A percentile compares a stretch with the other conserved stretches of the same genome.
These are phyloP conservation scores for Fusarium sp. DNA, from an alignment of 2,329 filamentous ascomycete species.

Conservation along the genomic window DNA sequence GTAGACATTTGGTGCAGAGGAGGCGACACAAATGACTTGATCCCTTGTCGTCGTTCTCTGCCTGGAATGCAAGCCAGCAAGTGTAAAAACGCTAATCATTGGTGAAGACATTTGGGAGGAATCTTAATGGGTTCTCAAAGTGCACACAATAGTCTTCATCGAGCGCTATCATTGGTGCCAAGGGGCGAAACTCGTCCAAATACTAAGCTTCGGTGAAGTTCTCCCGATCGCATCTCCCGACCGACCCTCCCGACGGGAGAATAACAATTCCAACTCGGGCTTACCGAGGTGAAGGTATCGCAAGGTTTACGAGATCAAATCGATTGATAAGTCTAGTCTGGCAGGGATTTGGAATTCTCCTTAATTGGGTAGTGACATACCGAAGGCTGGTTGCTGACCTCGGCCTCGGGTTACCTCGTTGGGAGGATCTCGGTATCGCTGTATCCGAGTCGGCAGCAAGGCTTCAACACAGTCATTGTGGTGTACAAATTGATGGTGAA, in stretches of 20 bases:
- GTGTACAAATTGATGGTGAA: not conserved
- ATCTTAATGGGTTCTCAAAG: too few relatives aligned
- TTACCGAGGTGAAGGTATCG: constrained; percentile 2
- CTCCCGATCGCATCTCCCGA: not conserved
- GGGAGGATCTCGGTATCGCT: constrained; percentile 10
- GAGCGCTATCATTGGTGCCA: too few relatives aligned
- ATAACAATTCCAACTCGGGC: not conserved
- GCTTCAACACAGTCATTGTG: not conserved
- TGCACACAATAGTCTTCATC: too few relatives aligned
- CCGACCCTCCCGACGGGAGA: not conserved
- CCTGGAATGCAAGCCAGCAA: too few relatives aligned
- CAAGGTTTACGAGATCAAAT: not conserved
- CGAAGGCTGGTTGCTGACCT: not conserved
- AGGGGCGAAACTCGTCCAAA: too few relatives aligned
- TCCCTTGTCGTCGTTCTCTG: too few relatives aligned
- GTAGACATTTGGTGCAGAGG: too few relatives aligned
- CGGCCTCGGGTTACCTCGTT: constrained; percentile 33
- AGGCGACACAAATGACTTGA: too few relatives aligned
- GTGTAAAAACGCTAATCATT: too few relatives aligned
- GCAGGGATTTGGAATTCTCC: not conserved
- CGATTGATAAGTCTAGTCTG: not conserved
- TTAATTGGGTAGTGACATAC: not conserved
- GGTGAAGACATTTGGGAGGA: too few relatives aligned
- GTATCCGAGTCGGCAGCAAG: not conserved
- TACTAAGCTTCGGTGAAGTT: too few relatives aligned